Conservation (phyloP, 2,329 filamentous ascomycete species). For the Aspergillus sp. region DNA sequence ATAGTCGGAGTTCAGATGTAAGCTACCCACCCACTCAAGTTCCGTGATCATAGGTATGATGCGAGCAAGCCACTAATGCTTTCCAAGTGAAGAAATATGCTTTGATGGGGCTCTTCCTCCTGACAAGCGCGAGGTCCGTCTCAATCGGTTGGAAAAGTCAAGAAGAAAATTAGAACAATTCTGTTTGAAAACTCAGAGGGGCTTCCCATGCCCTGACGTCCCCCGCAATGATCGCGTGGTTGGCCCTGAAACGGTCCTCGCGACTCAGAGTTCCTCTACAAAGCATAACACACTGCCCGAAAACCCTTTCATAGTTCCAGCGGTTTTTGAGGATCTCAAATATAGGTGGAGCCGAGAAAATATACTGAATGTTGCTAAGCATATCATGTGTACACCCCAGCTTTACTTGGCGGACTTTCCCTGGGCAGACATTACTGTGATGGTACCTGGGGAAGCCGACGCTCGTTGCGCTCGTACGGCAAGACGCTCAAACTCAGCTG, state of each 20-base stretch:
- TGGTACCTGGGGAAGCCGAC: conserved; percentile 86
- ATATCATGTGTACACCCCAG: conserved; percentile 29
- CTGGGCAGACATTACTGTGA: conserved; percentile 44
- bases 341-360: conserved; percentile 42
- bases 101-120: conserved; percentile 82
- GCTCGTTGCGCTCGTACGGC: conserved; percentile 70
- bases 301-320: conserved; percentile 72
- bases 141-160: conserved; percentile 59
- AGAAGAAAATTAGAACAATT: conserved; percentile 57
- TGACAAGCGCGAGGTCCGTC: conserved; percentile 62
- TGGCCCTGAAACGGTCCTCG: conserved; percentile 26
- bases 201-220: conserved; percentile 22
- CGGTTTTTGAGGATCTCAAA: conserved; percentile 68
- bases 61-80: conserved; percentile 6
- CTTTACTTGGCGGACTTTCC: conserved; percentile 19
- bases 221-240: conserved; percentile 5
- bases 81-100: conserved; percentile 64
- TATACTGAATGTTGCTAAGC: conserved; percentile 21
- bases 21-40: conserved; percentile 2
- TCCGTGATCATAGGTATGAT: conserved; percentile 5
- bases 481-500: conserved; percentile 54
- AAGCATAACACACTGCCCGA: conserved; percentile 46
- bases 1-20: conserved; percentile 63
- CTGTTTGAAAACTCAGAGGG: conserved; percentile 37
- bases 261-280: conserved; percentile 22